Conservation (phyloP, 176 grass and related monocot genomes). For the Triticum urartu region DNA sequence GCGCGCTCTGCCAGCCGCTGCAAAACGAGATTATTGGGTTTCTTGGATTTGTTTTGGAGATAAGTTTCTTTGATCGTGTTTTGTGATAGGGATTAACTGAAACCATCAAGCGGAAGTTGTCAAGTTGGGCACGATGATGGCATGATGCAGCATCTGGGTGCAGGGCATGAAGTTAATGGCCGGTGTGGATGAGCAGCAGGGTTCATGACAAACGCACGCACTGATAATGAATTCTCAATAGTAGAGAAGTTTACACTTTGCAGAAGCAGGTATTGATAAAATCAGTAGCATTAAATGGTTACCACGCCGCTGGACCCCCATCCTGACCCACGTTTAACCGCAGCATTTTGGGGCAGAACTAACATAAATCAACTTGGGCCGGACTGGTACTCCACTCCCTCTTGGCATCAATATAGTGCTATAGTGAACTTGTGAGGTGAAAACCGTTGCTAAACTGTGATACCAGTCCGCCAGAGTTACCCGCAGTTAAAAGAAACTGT, state of each 20-base stretch:
- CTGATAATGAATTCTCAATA: slow-evolving; percentile 3
- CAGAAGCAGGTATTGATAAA: background rate
- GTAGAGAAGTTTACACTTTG: background rate
- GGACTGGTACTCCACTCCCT: background rate
- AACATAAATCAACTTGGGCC: background rate
- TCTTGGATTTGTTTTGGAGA: too few relatives aligned
- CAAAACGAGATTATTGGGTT: too few relatives aligned
- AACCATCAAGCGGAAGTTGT: background rate
- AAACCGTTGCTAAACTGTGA: background rate
- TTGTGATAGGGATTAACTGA: background rate
- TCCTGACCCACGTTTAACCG: slow-evolving; percentile 6
- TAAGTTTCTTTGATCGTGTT: background rate
- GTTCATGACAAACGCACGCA: slow-evolving; percentile 25
- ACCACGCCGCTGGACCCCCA: background rate
- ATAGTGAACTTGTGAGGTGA: background rate
- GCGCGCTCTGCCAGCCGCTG: background rate
- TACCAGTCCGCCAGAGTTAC: background rate
- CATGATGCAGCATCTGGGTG: too few relatives aligned
- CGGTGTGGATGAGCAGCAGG: background rate
- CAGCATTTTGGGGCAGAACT: background rate
- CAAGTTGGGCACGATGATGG: background rate
- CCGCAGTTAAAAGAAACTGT: background rate
- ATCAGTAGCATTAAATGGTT: background rate
- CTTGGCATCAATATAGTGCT: background rate
- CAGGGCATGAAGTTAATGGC: slow-evolving; percentile 5